Conservation (phyloP, 257 asterid genomes). For the Solanum dulcamara region DNA sequence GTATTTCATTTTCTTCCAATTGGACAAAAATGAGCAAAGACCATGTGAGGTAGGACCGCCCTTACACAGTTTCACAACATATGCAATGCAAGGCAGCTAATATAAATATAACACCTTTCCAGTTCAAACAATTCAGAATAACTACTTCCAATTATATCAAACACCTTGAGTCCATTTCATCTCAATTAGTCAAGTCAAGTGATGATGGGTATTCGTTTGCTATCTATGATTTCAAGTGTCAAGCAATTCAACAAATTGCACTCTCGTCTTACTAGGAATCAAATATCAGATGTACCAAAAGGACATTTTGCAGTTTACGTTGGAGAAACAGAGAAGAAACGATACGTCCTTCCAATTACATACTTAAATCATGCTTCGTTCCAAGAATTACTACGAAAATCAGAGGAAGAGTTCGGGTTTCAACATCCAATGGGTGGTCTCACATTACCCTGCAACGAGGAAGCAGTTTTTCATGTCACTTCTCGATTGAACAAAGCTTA, state of each 20-base stretch:
- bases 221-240: slow-evolving; percentile 3
- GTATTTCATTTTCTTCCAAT: neutral
- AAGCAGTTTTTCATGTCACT: slow-evolving; percentile 1
- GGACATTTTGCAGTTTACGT: slow-evolving; percentile 4
- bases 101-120: neutral
- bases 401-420: slow-evolving; percentile 6
- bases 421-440: slow-evolving; percentile 5
- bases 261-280: neutral
- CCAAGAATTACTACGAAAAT: neutral
- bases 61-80: neutral
- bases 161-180: neutral
- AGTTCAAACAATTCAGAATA: neutral
- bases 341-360: slow-evolving; percentile 1
- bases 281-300: slow-evolving; percentile 1
- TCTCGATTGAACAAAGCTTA: neutral
- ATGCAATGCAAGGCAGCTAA: neutral
- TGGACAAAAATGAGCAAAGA: neutral
- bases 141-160: neutral
- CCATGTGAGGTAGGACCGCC: slow-evolving; percentile 14
- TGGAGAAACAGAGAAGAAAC: neutral
- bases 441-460: slow-evolving; percentile 1
- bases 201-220: slow-evolving; percentile 20
- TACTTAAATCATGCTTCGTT: neutral
- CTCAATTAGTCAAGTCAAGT: neutral
- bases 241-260: slow-evolving; percentile 14